phyloP scores from a whole-genome alignment of 2,329 filamentous ascomycete genomes.

The Scolecobasidium constrictum region DNA sequence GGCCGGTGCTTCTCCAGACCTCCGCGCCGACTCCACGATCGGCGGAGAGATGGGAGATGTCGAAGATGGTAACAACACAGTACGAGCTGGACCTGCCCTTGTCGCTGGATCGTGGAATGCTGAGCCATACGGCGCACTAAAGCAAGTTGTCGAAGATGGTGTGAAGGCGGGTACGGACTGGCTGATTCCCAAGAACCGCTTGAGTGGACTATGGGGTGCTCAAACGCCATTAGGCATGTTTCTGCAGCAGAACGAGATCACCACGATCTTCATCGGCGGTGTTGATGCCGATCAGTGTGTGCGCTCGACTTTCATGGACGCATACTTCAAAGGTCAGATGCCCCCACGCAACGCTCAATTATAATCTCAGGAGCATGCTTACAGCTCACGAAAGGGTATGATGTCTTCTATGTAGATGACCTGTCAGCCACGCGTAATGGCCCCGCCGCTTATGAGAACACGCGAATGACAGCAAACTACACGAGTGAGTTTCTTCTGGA shows the following conservation, averaged over 20 bases:
- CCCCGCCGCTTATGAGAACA: too few relatives aligned
- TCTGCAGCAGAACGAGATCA: constrained; percentile 29
- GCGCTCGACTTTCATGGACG: constrained; percentile 44
- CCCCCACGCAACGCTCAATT: too few relatives aligned
- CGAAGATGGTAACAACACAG: constrained; percentile 7
- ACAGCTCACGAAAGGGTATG: too few relatives aligned
- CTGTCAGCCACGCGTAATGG: too few relatives aligned
- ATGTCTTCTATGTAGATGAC: too few relatives aligned
- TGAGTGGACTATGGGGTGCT: constrained; percentile 45
- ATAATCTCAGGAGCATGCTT: too few relatives aligned
- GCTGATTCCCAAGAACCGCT: constrained; percentile 45
- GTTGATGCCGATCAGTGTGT: constrained; percentile 55
- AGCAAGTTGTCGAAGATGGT: too few relatives aligned
- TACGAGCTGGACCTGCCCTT: constrained; percentile 33
- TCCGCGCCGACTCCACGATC: constrained; percentile 28
- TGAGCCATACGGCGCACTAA: constrained; percentile 37
- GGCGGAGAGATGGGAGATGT: too few relatives aligned
- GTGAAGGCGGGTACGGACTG: constrained; percentile 35
- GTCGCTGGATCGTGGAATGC: constrained; percentile 48
- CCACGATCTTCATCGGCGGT: constrained; percentile 45
- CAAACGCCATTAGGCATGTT: constrained; percentile 32
- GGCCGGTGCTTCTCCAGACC: too few relatives aligned
- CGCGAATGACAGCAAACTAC: too few relatives aligned
- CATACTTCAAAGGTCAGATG: constrained; percentile 44
- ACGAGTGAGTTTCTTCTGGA: too few relatives aligned